These are phyloP conservation scores for apple (Malus domestica) DNA, from an alignment of 306 rosid genomes.

Conservation along the genomic window DNA sequence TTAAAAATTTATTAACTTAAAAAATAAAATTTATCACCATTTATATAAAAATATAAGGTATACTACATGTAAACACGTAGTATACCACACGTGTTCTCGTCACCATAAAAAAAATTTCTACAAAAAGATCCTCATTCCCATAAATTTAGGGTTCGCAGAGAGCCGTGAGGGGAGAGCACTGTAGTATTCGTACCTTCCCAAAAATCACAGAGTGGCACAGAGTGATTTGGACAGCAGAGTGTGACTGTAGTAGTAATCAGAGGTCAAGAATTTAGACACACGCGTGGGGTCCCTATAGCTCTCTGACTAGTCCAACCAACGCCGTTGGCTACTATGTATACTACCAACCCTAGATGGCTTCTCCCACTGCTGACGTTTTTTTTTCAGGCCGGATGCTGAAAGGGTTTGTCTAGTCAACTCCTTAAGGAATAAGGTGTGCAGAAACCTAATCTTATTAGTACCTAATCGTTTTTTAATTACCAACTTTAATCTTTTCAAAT, in stretches of 20 bases:
- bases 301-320: background rate
- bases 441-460: background rate
- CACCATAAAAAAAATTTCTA: no score
- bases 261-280: slow-evolving; percentile 37
- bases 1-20: no score
- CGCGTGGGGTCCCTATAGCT: slow-evolving; percentile 9
- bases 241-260: slow-evolving; percentile 4
- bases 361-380: slow-evolving; percentile 15
- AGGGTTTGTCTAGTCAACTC: slow-evolving; percentile 23
- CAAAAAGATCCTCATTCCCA: no score
- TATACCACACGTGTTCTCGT: fast-evolving
- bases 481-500: background rate
- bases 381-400: background rate
- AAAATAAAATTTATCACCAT: no score
- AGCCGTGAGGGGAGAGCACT: background rate
- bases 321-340: slow-evolving; percentile 7
- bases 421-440: slow-evolving; percentile 9
- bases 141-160: background rate
- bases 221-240: slow-evolving; percentile 2
- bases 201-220: slow-evolving; percentile 5
- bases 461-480: slow-evolving; percentile 24
- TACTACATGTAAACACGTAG: no score
- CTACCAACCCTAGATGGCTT: background rate
- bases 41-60: no score
- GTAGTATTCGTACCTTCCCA: slow-evolving; percentile 33